Conservation (phyloP, 306 rosid genomes). For the Dryas alaskensis region DNA sequence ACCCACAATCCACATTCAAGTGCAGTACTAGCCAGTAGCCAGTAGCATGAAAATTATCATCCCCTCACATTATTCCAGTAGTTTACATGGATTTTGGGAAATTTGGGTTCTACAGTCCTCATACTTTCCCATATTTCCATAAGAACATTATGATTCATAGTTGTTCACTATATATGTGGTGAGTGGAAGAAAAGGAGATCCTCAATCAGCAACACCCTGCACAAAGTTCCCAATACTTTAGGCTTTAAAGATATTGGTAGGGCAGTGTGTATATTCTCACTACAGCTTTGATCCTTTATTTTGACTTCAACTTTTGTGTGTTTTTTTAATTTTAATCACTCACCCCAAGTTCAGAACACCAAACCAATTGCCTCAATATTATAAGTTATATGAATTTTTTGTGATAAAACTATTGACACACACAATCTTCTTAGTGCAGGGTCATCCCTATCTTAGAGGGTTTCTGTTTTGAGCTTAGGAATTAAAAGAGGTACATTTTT, state of each 20-base stretch:
- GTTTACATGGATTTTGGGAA: background rate
- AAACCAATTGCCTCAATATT: background rate
- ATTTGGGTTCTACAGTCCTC: background rate
- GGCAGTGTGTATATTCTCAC: constrained; percentile 33
- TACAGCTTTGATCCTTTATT: background rate
- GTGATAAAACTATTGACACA: background rate
- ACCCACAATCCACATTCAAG: background rate
- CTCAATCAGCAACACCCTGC: constrained; percentile 22
- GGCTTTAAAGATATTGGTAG: constrained; percentile 17
- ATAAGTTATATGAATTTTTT: background rate
- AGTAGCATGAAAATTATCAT: background rate
- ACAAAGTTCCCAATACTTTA: constrained; percentile 28
- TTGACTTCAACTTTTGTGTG: constrained; percentile 12
- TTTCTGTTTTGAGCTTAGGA: background rate
- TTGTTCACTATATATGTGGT: constrained; percentile 13
- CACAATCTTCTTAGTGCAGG: background rate
- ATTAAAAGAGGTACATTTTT: background rate
- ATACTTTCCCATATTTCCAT: constrained; percentile 37
- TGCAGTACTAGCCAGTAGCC: background rate
- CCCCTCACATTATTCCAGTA: background rate
- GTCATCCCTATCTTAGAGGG: background rate
- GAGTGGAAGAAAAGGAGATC: constrained; percentile 23
- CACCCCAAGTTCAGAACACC: background rate
- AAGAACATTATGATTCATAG: constrained; percentile 25
- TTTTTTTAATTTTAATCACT: background rate